Conservation (phyloP, 148 eudicot genomes). For the Vaccinium macrocarpon region DNA sequence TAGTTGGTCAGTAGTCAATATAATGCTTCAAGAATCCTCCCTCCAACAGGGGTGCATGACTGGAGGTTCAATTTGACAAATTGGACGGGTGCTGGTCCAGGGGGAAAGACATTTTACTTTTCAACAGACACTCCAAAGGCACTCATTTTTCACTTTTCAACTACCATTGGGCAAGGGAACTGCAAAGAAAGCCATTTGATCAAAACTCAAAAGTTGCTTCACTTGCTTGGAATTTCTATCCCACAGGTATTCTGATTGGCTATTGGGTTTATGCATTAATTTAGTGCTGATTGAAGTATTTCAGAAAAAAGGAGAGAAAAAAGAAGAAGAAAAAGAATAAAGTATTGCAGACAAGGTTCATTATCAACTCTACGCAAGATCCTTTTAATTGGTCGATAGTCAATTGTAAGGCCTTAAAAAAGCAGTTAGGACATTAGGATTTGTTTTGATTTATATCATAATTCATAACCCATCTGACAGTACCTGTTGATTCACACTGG, state of each 20-base stretch:
- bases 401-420: neutral
- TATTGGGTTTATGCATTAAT: neutral
- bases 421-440: neutral
- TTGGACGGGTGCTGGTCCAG: neutral
- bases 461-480: neutral
- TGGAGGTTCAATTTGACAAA: neutral
- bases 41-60: neutral
- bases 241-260: neutral
- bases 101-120: neutral
- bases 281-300: neutral
- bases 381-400: neutral
- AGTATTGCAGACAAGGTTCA: slow-evolving; percentile 7
- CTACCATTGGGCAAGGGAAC: neutral
- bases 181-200: neutral
- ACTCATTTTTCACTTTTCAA: neutral
- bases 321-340: no score
- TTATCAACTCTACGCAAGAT: neutral
- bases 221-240: no score
- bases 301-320: neutral
- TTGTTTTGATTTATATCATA: neutral
- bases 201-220: neutral
- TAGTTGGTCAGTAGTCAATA: neutral
- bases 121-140: no score
- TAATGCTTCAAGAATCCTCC: neutral
- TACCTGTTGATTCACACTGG: slow-evolving; percentile 7